A percentile compares a stretch with the other conserved stretches of the same genome.
Conservation (phyloP, 2,329 filamentous ascomycete species). For the Aurifilum marmelostoma region DNA sequence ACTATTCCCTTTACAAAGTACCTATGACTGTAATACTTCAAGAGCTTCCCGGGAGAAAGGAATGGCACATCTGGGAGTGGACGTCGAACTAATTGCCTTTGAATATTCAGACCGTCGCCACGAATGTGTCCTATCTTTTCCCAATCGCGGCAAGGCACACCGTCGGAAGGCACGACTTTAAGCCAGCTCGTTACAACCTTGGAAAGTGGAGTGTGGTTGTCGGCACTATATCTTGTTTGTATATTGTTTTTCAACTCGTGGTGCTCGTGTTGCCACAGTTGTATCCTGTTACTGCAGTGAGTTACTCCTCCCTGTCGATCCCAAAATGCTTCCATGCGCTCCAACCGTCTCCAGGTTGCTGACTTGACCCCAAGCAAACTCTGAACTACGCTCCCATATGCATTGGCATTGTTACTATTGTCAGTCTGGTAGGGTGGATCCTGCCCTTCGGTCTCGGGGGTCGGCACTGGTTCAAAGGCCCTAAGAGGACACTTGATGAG, state of each 20-base stretch:
- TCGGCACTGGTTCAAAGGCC: constrained; percentile 42
- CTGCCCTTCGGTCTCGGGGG: constrained; percentile 41
- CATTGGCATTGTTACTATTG: constrained; percentile 41
- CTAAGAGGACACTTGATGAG: constrained; percentile 40
- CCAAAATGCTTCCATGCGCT: neutral
- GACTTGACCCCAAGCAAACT: constrained; percentile 32
- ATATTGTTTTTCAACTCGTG: constrained; percentile 42
- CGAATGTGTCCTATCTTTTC: constrained; percentile 44
- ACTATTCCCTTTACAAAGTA: neutral
- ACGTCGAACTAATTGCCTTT: neutral
- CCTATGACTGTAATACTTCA: neutral
- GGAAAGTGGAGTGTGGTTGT: constrained; percentile 34
- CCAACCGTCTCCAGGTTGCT: neutral
- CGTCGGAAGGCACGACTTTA: constrained; percentile 40
- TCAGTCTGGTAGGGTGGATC: constrained; percentile 42
- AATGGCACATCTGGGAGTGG: neutral
- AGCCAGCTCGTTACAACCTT: constrained; percentile 42
- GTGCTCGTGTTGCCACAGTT: constrained; percentile 43
- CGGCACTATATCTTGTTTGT: constrained; percentile 37
- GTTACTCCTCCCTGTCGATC: neutral
- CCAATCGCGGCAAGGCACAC: constrained; percentile 44
- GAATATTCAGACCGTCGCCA: constrained; percentile 37
- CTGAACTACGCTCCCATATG: constrained; percentile 46
- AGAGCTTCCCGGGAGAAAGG: neutral
- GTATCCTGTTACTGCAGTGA: constrained; percentile 40